Conservation (phyloP, 1,284 basidiomycete genomes). For the Testicularia cyperi region DNA sequence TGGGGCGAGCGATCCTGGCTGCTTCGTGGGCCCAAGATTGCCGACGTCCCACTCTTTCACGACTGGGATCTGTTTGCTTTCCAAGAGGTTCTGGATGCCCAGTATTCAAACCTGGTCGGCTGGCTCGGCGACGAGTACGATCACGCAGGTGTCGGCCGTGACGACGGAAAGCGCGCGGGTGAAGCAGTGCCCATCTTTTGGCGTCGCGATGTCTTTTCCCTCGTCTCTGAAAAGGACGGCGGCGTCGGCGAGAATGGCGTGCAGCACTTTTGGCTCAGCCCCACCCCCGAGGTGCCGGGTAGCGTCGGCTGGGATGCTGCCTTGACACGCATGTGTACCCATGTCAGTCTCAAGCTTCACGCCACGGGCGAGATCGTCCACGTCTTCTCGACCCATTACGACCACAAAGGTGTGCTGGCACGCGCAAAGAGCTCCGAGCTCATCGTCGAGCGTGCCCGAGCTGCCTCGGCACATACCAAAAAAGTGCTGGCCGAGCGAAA, state of each 20-base stretch:
- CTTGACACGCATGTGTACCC: conserved; percentile 46
- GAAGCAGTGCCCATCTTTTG: conserved; percentile 48
- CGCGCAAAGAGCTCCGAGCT: conserved; percentile 30
- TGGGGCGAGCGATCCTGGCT: conserved; percentile 36
- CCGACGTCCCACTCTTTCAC: conserved; percentile 34
- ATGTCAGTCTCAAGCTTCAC: conserved; percentile 25
- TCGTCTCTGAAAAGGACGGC: conserved; percentile 12
- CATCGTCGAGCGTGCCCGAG: conserved; percentile 23
- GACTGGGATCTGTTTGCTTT: conserved; percentile 43
- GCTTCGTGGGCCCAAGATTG: conserved; percentile 21
- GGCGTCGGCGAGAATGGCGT: conserved; percentile 36
- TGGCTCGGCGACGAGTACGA: conserved; percentile 34
- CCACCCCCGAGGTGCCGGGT: conserved; percentile 20
- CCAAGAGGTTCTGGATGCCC: conserved; percentile 44
- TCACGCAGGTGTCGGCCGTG: conserved; percentile 32
- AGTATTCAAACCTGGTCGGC: conserved; percentile 7
- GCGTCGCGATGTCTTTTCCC: conserved; percentile 23
- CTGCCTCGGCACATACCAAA: conserved; percentile 9
- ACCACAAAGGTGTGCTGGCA: conserved; percentile 38
- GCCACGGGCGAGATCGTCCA: conserved; percentile 34
- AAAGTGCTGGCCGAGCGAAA: too few relatives aligned
- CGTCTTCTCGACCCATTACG: conserved; percentile 48
- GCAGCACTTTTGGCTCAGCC: conserved; percentile 45
- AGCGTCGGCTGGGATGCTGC: conserved; percentile 49
- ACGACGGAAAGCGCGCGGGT: conserved; percentile 29